Percentiles rank a stretch among this genome's conserved stretches.
Evolutionary conservation across 2,329 filamentous ascomycete species (phyloP).

Genomic region (Cladosporium sp.): DNA sequence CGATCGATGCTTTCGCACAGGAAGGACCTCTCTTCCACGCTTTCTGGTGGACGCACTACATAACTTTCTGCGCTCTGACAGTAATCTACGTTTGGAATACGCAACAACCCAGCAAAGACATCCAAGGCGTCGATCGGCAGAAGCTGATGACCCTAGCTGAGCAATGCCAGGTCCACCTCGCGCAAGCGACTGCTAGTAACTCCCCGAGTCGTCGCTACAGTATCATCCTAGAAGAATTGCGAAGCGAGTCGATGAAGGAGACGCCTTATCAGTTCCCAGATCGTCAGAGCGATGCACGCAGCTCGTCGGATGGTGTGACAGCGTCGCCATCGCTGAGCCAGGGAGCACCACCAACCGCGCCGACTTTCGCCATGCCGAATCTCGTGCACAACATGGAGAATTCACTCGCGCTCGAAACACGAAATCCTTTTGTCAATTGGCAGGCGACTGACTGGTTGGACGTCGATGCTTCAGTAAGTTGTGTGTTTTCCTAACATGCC

Average conservation of each 20-base stretch:
- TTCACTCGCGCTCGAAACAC: neutral
- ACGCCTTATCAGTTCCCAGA: neutral
- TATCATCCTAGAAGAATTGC: constrained; percentile 45
- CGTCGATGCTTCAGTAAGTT: constrained; percentile 29
- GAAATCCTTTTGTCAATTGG: constrained; percentile 26
- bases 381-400: neutral
- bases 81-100: constrained; percentile 48
- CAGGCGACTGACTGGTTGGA: constrained; percentile 34
- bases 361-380: neutral
- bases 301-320: neutral
- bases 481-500: too few species aligned
- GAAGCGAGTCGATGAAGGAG: constrained; percentile 31
- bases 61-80: constrained; percentile 47
- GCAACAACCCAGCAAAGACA: constrained; percentile 25
- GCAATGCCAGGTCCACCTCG: constrained; percentile 43
- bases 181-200: constrained; percentile 43
- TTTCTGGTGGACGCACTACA: constrained; percentile 49
- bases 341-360: neutral
- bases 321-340: neutral
- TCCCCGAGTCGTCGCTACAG: constrained; percentile 46
- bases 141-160: constrained; percentile 41
- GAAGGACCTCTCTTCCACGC: constrained; percentile 40
- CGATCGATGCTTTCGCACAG: constrained; percentile 36
- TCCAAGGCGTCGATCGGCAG: constrained; percentile 9
- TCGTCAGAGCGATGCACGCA: neutral